Conservation (phyloP, 345 rosid species). For the Sisymbrium altissimum region DNA sequence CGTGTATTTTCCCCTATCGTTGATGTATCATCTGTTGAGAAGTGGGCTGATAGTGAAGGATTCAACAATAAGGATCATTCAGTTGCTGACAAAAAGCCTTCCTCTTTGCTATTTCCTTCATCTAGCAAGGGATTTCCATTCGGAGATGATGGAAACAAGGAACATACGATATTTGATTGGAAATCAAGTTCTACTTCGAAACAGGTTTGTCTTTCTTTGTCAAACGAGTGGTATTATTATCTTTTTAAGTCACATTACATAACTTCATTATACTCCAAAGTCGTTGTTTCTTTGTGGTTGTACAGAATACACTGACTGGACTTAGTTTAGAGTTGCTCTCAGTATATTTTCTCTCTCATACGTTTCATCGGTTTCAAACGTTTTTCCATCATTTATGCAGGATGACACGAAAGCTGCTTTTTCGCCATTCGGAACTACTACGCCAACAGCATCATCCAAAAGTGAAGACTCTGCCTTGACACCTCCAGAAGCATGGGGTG, state of each 20-base stretch:
- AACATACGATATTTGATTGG: constrained; percentile 76
- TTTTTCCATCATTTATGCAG: constrained; percentile 34
- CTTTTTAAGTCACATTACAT: not conserved
- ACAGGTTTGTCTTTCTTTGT: constrained; percentile 49
- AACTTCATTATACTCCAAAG: not conserved
- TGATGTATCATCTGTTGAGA: constrained; percentile 78
- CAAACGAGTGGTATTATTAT: not conserved
- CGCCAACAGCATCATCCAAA: constrained; percentile 63
- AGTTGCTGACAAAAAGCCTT: constrained; percentile 57
- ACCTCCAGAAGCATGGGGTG: constrained; percentile 99
- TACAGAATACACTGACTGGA: not conserved
- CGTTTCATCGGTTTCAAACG: constrained; percentile 12
- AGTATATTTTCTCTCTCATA: not conserved
- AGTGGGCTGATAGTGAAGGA: constrained; percentile 68
- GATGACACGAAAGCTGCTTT: constrained; percentile 55
- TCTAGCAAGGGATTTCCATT: constrained; percentile 62
- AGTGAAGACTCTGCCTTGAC: constrained; percentile 74
- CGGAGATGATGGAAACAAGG: constrained; percentile 57
- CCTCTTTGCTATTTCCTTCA: constrained; percentile 66
- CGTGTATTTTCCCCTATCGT: constrained; percentile 87
- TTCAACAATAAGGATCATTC: constrained; percentile 56
- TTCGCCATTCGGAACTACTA: constrained; percentile 50
- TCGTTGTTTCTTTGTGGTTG: too few species aligned
- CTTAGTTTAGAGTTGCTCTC: not conserved
- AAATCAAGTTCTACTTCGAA: constrained; percentile 61